Conservation (phyloP, 2,329 filamentous ascomycete species). For the Fusarium floridanum region DNA sequence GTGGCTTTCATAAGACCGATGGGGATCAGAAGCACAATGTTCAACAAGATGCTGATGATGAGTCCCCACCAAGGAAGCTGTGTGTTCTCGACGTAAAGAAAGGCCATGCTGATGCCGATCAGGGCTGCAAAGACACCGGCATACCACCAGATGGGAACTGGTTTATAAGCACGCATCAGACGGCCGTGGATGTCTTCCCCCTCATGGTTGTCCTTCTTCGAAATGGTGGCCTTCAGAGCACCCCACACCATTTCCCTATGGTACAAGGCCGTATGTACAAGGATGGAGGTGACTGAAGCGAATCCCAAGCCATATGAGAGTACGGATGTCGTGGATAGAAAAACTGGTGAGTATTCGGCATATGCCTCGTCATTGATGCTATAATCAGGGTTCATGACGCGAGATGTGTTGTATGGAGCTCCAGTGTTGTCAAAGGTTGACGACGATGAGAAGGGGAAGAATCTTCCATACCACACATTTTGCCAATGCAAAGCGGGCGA, state of each 20-base stretch:
- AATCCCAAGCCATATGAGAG: neutral
- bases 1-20: neutral
- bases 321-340: constrained; percentile 20
- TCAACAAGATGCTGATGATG: neutral
- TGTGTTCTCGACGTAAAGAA: neutral
- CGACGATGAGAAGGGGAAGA: constrained; percentile 28
- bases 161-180: neutral
- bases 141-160: neutral
- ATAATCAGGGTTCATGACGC: constrained; percentile 26
- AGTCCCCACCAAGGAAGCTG: neutral
- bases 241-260: neutral
- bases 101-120: neutral
- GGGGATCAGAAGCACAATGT: neutral
- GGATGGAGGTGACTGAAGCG: neutral
- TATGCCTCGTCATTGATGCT: constrained; percentile 22
- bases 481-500: constrained; percentile 25
- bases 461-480: constrained; percentile 4
- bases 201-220: neutral
- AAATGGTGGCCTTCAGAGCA: neutral
- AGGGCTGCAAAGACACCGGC: neutral
- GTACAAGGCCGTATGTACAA: neutral
- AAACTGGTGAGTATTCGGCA: constrained; percentile 28
- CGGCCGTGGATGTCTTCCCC: neutral
- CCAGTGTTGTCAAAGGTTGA: constrained; percentile 33
- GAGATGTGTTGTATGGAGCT: constrained; percentile 20